Base-by-base conservation (phyloP, 164 flowering plant genomes). In the Sedum album region DNA sequence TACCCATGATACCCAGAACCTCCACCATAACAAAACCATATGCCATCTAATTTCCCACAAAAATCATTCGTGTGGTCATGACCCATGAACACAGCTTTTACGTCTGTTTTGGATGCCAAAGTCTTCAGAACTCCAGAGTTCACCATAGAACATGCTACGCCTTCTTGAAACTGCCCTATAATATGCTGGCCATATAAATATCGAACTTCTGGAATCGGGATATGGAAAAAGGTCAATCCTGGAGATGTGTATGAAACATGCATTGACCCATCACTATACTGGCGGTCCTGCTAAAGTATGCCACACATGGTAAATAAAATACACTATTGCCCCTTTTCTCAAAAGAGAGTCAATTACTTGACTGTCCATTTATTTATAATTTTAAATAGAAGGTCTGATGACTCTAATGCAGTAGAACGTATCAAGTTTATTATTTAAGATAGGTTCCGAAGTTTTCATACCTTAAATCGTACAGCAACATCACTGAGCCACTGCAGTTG, bases 11-110 rank as follows among this genome's bases (percentile, higher is more conserved):
- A 93, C 21, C 98, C 98, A 73, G 77, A 76, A 15, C 94, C 97
- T 30, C 98, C 97, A 46, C 96, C 96, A 74, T 89, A 90, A 73
- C 97, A 93, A 69, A 93, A 82, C 93, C 89, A 84, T 69, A 90
- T 82, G 17, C 89, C 88, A 31, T 77, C 72, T 10, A 93, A 38
- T 49, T 80, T 78, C 44, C 98, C 97, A 76, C 98, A 93, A 73
- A 93, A 93, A 76, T 93, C 98, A 67, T 93, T 93, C 10, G 1
- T 62, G 69, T 90, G 98, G 78, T 93, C 97, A 72, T 90, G 97
- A 70, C 98, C 98, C 0, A 88, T 76, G 76, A 93, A 90, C 0
- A 83, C 96, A 31, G 91, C 98, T 70, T 86, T 89, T 60, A 93
- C 84, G 69, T 88, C 82, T 72, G 82, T 82, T 78, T 83, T 78